Evolutionary conservation across 179 eudicot species (phyloP).

Genomic region (Sideroxylon spinosum): DNA sequence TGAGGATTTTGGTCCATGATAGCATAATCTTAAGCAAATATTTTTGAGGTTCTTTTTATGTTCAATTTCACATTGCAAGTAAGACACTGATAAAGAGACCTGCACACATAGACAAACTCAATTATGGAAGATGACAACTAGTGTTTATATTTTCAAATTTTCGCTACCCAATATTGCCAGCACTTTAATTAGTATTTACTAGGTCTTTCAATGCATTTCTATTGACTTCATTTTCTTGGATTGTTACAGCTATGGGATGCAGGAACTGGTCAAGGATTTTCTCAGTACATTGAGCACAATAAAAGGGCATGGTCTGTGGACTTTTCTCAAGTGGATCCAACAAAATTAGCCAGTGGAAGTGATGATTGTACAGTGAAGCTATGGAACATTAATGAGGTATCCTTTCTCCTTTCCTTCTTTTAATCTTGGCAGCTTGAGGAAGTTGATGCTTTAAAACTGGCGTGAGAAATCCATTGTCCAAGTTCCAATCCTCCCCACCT

Average conservation of each 20-base stretch:
- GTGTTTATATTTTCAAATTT: no score
- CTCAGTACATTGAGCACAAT: constrained; percentile 60
- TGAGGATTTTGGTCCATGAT: constrained; percentile 8
- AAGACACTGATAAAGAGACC: not conserved
- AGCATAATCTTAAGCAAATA: not conserved
- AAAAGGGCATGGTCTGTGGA: constrained; percentile 98
- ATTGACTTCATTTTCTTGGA: constrained; percentile 11
- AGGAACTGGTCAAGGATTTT: constrained; percentile 69
- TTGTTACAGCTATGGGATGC: constrained; percentile 90
- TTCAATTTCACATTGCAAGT: not conserved
- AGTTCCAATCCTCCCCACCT: not conserved
- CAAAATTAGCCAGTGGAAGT: constrained; percentile 89
- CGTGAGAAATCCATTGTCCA: not conserved
- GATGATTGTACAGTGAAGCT: constrained; percentile 89
- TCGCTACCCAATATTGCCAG: not conserved
- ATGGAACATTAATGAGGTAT: constrained; percentile 88
- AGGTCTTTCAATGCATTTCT: not conserved
- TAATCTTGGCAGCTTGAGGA: constrained; percentile 10
- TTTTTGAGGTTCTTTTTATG: not conserved
- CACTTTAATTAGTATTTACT: not conserved
- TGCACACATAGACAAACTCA: not conserved
- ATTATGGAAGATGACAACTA: not conserved
- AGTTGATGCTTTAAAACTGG: not conserved
- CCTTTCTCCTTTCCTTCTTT: constrained; percentile 16
- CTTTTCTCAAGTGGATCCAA: constrained; percentile 84